Base-by-base conservation (phyloP, 1,139 yeast species). In the Blastobotrys niveus region DNA sequence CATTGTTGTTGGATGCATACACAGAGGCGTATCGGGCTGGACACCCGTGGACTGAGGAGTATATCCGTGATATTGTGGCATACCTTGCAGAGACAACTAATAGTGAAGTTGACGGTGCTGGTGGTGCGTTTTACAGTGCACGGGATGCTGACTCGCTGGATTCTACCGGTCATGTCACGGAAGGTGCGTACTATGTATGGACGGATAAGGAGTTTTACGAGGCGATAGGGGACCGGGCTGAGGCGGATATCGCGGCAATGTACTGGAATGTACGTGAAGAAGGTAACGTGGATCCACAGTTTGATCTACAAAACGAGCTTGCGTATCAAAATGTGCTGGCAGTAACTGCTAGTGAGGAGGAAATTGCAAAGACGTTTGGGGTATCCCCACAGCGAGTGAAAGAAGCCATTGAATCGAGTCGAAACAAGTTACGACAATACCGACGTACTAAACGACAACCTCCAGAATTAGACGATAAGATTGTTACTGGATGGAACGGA, bases 121-220 rank as follows among this genome's bases (percentile, higher is more conserved):
- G n/a, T n/a, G 65, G 64, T 1, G 66, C 58, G 1, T 63, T 64
- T 47, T 63, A 48, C 42, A 55, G 64, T 18, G 66, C 67, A 5
- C 62, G 59, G 15, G 68, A 64, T 46, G 67, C 70, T 1, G 70
- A 65, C 40, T 59, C 65, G 1, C 41, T 52, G 4, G 58, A 55
- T 34, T 36, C 36, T n/a, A 45, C 55, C 2, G 59, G 60, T 9
- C 49, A 52, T 17, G 48, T 52, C 24, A 48, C 56, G 3, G 68
- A 66, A 40, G 70, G 70, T 14, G 68, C 66, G 1, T 66, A 51
- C 44, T 66, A 66, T 40, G 57, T 62, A 18, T 67, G 71, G 71
- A 57, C 65, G 5, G 55, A 52, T 34, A 53, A 49, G 7, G 70
- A 67, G 47, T 64, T 67, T 49, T 52, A 52, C 34, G 48, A 51